Evolutionary conservation across 306 rosid genomes (phyloP), one percentile per base, ranked within the genome.

Genomic region (Ammopiptanthus mongolicus): DNA sequence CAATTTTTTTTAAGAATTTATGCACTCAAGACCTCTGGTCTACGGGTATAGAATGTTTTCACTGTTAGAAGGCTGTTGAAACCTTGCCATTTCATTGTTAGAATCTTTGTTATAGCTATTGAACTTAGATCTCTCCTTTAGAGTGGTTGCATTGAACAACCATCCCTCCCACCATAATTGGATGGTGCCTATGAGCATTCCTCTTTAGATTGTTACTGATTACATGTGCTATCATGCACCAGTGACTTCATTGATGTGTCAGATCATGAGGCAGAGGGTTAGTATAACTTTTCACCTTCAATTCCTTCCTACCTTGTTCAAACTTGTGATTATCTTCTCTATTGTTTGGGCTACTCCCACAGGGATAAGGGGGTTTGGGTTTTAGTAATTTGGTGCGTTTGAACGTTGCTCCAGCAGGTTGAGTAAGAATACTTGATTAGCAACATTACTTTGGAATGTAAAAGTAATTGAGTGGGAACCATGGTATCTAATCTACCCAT

Each of bases 401-500:
- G 18, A 50, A 39, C 11, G 23, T 42, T 56, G 42, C 28, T 72
- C 65, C 5, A 0, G 15, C 17, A 5, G 25, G n/a, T 56, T 55
- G 28, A 56, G 39, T 25, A 10, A 25, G 44, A 58, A 31, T 46
- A 13, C 6, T 36, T 22, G 39, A 46, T 29, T 62, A 31, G 46
- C 73, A 17, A 12, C 62, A 55, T 41, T 60, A 53, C 34, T 57
- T 67, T 31, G 60, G 74, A 58, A 65, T 53, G 42, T 39, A 18
- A 52, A 29, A 74, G 66, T 71, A 62, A 58, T 59, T 67, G 42
- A 51, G 71, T 55, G 15, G 15, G 71, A 42, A 65, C 42, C 73
- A 71, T 51, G 80, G 60, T 70, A 36, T 71, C n/a, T n/a, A n/a
- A n/a, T n/a, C 53, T 53, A 13, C 62, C 34, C 58, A 33, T 72